Evolutionary conservation across 768 basidiomycete species (phyloP), one percentile per base, ranked within the genome.

Genomic region (Panus rudis): DNA sequence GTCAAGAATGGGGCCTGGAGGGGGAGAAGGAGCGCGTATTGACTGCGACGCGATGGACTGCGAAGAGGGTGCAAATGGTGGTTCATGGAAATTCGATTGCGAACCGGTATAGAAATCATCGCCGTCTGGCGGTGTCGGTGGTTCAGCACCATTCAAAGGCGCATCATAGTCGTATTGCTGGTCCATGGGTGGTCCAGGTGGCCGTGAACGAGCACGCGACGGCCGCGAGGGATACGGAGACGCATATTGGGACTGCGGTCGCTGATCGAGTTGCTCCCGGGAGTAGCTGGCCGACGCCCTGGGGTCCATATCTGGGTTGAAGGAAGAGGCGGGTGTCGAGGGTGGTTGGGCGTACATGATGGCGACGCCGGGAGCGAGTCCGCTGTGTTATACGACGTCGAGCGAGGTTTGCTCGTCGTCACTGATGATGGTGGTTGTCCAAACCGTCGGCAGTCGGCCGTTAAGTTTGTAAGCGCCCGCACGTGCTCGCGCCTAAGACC

Each of bases 1-100:
- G 69, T 92, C 89, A 45, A 91, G 78, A 55, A 92, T 75, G 37
- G 84, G 79, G 2, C 72, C 81, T 7, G 69, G 68, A 22, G 80
- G 72, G 0, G 83, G 82, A 0, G 85, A 85, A 11, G 81, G 78
- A 0, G 78, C 76, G 23, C 81, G 76, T 46, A 79, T 59, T 16
- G 58, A 59, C 51, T 59, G 57, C n/a, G 55, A 52, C 26, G 55
- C 46, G 25, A 55, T 28, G 23, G 55, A 56, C 20, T 44, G 41
- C 16, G 53, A 44, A 13, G 49, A 17, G 32, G 47, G 49, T 7
- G 41, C 44, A 20, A 35, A 35, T 40, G 49, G 50, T 16, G 31
- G 39, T 16, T 51, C 52, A 13, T 44, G 34, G 41, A 46, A 49
- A 46, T 57, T 51, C 27, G 48, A 41, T 41, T 57, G 58, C 16